A percentile compares a stretch with the other conserved stretches of the same genome.
Evolutionary conservation across 164 flowering plant genomes (phyloP).

Genomic region (Berberis vulgaris): DNA sequence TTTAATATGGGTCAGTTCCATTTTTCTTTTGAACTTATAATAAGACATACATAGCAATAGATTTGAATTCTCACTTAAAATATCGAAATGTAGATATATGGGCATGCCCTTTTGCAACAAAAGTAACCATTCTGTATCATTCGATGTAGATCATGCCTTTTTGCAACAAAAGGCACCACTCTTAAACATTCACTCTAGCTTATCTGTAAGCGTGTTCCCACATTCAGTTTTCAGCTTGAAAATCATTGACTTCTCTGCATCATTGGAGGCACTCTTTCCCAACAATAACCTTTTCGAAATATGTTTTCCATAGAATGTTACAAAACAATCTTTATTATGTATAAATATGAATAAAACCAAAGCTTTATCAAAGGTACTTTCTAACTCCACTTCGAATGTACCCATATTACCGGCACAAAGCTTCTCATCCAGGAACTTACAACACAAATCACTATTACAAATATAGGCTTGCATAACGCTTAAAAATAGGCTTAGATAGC

Average conservation of each 20-base stretch:
- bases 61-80: no score
- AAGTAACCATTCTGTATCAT: no score
- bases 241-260: constrained; percentile 99
- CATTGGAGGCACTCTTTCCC: constrained; percentile 98
- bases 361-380: constrained; percentile 89
- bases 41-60: no score
- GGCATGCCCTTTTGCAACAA: no score
- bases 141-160: no score
- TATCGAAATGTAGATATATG: no score
- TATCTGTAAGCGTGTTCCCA: constrained; percentile 97
- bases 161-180: no score
- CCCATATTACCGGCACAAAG: constrained; percentile 99
- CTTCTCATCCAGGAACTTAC: constrained; percentile 93
- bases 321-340: constrained; percentile 99
- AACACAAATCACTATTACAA: no score
- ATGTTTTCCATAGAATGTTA: constrained; percentile 98
- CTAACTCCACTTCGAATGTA: constrained; percentile 96
- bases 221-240: constrained; percentile 99
- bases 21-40: no score
- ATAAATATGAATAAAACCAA: constrained; percentile 93
- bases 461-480: no score
- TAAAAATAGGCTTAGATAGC: no score
- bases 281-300: constrained; percentile 89
- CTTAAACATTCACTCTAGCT: constrained; percentile 99
- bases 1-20: no score